Evolutionary conservation across 148 eudicot species (phyloP), one percentile per base, ranked within the genome.

Genomic region (Rhododendron vialii): DNA sequence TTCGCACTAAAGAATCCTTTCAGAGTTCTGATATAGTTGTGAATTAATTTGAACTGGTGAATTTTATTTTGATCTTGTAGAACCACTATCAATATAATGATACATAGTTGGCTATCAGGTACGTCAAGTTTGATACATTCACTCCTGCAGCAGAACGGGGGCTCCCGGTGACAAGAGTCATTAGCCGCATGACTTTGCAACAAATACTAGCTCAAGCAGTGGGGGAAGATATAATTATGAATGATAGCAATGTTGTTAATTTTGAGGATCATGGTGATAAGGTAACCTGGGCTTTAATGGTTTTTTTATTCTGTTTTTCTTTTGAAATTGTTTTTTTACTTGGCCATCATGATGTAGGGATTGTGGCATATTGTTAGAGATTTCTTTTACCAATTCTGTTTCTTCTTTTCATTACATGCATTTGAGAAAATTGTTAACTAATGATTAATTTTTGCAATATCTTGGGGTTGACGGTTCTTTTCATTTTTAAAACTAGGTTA

Each of bases 91-190:
- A 33, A 73, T 67, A 35, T 48, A 85, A 57, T 85, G 77, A 69
- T 18, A 26, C 18, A 67, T 57, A 81, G 71, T 87, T 90, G 87
- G 80, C 83, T 71, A 88, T 87, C 93, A 97, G 98, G 99, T 97
- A 97, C 87, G 69, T 89, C 93, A 97, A 97, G 89, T 97, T 97
- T 88, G 99, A 97, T 93, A 97, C 99, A 61, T 97, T 97, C 92
- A 95, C 98, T 84, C 99, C 99, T 87, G 98, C 99, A 86, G 99
- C 89, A 53, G 98, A 97, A 84, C 90, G 95, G 30, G 99, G 98
- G 48, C 98, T 97, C 82, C 99, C 99, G 0, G 99, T 97, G 41
- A 95, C 99, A 11, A 89, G 99, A 84, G 98, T 97, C 67, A 93
- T 95, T 63, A 97, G 96, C 74, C 96, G 99, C 80, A 93, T 95